Evolutionary conservation across 345 rosid genomes (phyloP).

Genomic region (Rhodamnia rubescens): DNA sequence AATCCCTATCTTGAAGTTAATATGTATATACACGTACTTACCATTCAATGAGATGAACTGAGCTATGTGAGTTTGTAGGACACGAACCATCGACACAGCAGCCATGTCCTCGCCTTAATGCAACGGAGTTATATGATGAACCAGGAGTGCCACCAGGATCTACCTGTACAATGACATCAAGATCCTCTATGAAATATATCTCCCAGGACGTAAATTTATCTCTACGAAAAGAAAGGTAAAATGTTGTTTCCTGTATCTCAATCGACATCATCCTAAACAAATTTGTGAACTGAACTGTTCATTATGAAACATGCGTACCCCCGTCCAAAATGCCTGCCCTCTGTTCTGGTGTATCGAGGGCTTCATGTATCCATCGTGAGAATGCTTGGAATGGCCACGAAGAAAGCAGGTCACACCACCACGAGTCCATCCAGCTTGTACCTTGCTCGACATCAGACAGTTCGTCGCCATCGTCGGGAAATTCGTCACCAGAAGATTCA

Average conservation of each 20-base stretch:
- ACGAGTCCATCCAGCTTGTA: constrained; percentile 7
- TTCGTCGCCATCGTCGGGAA: background rate
- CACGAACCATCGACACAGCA: background rate
- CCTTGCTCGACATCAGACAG: constrained; percentile 11
- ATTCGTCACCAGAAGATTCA: background rate
- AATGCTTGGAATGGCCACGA: constrained; percentile 23
- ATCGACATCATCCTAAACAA: background rate
- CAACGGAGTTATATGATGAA: constrained; percentile 2
- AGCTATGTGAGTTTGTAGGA: background rate
- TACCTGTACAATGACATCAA: constrained; percentile 7
- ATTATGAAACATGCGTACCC: constrained; percentile 3
- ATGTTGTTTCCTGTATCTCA: background rate
- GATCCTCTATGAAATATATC: background rate
- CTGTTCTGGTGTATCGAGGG: constrained; percentile 2
- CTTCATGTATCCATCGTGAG: constrained; percentile 17
- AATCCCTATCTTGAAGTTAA: background rate
- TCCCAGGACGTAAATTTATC: background rate
- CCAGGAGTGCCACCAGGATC: constrained; percentile 39
- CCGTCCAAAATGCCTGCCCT: background rate
- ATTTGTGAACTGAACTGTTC: background rate
- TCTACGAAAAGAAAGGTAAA: background rate
- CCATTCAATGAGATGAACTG: background rate
- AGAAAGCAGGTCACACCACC: constrained; percentile 13
- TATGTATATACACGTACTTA: background rate
- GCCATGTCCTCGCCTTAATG: background rate